Evolutionary conservation across 805 yeast species (phyloP), one percentile per base, ranked within the genome.

Genomic region (Starmerella potacharoeniae): DNA sequence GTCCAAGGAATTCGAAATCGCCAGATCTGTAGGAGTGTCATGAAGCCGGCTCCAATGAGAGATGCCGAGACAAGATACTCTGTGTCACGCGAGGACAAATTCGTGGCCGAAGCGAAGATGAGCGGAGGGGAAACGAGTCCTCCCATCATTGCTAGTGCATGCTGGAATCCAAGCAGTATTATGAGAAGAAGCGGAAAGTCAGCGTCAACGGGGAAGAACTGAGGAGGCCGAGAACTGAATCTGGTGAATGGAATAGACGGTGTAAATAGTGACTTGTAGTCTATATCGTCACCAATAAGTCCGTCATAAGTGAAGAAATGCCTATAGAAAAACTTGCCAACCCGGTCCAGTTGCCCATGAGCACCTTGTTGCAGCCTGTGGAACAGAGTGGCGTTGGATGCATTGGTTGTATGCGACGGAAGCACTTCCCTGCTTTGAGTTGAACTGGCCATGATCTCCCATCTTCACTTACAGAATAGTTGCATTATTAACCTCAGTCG

Each of bases 81-180:
- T 46, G 77, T 73, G 14, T 72, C 55, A 1, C 69, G 74, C 11
- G 72, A 62, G 37, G 68, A 71, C 49, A 89, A 73, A 66, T 84
- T 76, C 9, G 90, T 91, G 31, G 77, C 68, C 11, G 74, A 62
- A 0, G 89, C 73, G 49, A 87, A 84, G 60, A 89, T 73, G 53
- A 88, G 71, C 3, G 95, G 91, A 8, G 96, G 95, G 7, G 93
- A 74, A 37, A 85, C 83, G 51, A 89, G 79, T 64, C 96, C 96
- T n/a, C 96, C 96, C 71, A 89, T 71, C 96, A 89, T 88, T 30
- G 96, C 81, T 60, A 89, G 69, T 1, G 95, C 72, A 67, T 89
- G 97, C 72, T 89, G 96, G 58, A 89, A 75, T 16, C 97, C 96
- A 36, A 89, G 76, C 9, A 89, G 54, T 55, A 84, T 67, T 1